phyloP scores from a whole-genome alignment of 1,284 basidiomycete genomes.

The Ganoderma meredithae region DNA sequence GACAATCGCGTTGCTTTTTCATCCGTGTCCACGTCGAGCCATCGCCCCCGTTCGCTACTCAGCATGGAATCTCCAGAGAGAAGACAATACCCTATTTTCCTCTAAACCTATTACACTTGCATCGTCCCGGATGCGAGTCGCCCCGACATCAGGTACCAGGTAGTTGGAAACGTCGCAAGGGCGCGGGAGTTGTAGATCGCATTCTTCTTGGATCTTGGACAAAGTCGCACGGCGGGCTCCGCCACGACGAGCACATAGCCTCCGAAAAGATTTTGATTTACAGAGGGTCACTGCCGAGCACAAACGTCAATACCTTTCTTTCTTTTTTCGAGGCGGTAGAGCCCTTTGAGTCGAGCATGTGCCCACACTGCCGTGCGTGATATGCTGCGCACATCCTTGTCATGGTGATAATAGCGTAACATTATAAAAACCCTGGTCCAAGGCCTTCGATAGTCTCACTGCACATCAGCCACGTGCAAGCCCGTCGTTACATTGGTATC shows the following conservation, averaged over 20 bases:
- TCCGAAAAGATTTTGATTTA: background rate
- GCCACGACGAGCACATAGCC: background rate
- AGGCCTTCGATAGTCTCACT: background rate
- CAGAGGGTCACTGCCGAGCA: background rate
- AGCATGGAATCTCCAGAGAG: background rate
- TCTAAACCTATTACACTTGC: background rate
- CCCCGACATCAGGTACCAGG: background rate
- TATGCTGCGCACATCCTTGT: background rate
- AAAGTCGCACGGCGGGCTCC: background rate
- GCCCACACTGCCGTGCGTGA: background rate
- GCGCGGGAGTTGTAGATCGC: background rate
- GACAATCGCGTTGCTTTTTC: background rate
- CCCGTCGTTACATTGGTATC: slow-evolving; percentile 50
- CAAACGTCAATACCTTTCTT: no score
- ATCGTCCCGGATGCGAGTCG: background rate
- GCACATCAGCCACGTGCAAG: background rate
- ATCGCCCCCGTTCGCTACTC: background rate
- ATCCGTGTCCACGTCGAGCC: background rate
- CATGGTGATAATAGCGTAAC: background rate
- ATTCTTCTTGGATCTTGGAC: background rate
- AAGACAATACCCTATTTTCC: background rate
- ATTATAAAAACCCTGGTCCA: background rate
- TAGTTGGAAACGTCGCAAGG: background rate
- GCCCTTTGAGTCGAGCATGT: background rate
- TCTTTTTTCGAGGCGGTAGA: no score